Percentiles rank a stretch among this genome's conserved stretches.
These are phyloP conservation scores for Termitomyces heimii DNA, from an alignment of 768 basidiomycete species.

Conservation along the genomic window DNA sequence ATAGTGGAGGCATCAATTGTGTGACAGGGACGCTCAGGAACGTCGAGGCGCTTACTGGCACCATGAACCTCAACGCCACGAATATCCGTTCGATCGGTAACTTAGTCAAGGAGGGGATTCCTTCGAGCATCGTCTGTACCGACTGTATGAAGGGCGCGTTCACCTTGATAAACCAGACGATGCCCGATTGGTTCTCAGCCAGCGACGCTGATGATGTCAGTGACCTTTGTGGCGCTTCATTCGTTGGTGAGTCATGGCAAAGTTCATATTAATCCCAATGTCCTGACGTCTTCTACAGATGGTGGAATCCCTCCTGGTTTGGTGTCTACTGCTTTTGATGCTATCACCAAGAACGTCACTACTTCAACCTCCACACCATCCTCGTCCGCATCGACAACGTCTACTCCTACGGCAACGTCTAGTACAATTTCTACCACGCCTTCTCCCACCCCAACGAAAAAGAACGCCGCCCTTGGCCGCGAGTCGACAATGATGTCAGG, in stretches of 20 bases:
- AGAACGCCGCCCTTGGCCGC: conserved; percentile 9
- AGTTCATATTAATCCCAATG: background rate
- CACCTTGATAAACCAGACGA: conserved; percentile 22
- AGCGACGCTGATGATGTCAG: conserved; percentile 17
- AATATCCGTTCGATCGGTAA: conserved; percentile 19
- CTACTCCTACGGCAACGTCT: conserved; percentile 2
- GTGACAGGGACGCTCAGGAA: conserved; percentile 42
- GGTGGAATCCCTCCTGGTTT: conserved; percentile 17
- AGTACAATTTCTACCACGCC: conserved; percentile 1
- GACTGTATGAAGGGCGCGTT: conserved; percentile 42
- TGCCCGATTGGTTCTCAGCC: conserved; percentile 24
- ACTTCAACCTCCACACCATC: background rate
- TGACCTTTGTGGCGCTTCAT: conserved; percentile 33
- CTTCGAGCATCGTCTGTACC: conserved; percentile 33
- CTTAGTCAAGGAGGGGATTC: conserved; percentile 19
- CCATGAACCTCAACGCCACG: conserved; percentile 20
- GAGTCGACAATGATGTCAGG: conserved; percentile 1
- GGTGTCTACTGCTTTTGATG: conserved; percentile 4
- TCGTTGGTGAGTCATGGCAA: conserved; percentile 28
- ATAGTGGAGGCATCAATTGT: conserved; percentile 36
- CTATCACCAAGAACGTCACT: background rate
- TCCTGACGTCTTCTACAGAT: conserved; percentile 5
- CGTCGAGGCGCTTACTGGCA: conserved; percentile 34
- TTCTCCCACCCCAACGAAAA: background rate
- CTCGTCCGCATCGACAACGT: background rate